phyloP scores from a whole-genome alignment of 352 stramenopile genomes.

The Globisporangium echinulatum region DNA sequence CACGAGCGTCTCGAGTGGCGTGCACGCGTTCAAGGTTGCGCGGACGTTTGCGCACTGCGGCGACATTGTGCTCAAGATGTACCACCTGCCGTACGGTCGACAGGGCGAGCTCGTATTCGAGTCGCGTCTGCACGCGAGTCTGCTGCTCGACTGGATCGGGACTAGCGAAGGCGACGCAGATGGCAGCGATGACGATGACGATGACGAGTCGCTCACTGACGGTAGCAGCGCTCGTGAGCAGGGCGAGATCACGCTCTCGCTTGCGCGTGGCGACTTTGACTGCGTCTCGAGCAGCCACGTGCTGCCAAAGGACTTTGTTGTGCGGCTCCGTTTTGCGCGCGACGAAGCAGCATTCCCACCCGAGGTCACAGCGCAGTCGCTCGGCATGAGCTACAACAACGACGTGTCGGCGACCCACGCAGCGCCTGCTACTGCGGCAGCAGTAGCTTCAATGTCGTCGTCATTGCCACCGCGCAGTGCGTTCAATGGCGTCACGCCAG shows the following conservation, averaged over 20 bases:
- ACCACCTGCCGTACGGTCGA: slow-evolving; percentile 80
- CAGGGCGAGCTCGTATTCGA: slow-evolving; percentile 83
- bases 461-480: slow-evolving; percentile 5
- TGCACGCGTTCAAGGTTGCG: slow-evolving; percentile 60
- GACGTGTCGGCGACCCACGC: not conserved
- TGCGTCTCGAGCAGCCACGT: slow-evolving; percentile 65
- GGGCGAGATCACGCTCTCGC: slow-evolving; percentile 37
- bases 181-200: slow-evolving; percentile 6
- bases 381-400: slow-evolving; percentile 13
- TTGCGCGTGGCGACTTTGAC: slow-evolving; percentile 79
- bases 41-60: slow-evolving; percentile 55
- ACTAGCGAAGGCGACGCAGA: slow-evolving; percentile 6
- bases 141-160: slow-evolving; percentile 59
- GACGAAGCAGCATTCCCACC: slow-evolving; percentile 42
- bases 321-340: slow-evolving; percentile 51
- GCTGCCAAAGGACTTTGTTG: slow-evolving; percentile 57
- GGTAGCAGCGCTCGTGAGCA: slow-evolving; percentile 17
- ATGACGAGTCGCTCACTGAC: slow-evolving; percentile 10
- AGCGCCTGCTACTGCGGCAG: slow-evolving; percentile 2
- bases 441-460: not conserved
- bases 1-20: slow-evolving; percentile 41
- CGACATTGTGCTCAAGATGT: slow-evolving; percentile 81
- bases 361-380: slow-evolving; percentile 20
- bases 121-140: slow-evolving; percentile 55
- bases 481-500: slow-evolving; percentile 4